phyloP scores from a whole-genome alignment of 2,329 filamentous ascomycete genomes.

The Chalaropsis ovoidea region DNA sequence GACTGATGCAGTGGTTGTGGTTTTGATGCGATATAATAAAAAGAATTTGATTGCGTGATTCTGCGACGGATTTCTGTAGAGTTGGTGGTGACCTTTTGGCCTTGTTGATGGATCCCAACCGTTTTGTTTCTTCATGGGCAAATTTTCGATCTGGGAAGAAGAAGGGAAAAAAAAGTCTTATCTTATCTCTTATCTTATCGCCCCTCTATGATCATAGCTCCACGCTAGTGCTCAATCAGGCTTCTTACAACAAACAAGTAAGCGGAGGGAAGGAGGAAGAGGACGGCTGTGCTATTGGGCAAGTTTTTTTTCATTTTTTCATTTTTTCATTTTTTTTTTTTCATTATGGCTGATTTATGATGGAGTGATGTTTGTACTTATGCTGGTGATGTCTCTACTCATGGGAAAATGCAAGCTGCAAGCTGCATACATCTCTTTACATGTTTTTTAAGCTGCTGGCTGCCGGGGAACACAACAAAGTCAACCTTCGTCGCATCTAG shows the following conservation, averaged over 20 bases:
- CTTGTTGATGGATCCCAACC: not conserved
- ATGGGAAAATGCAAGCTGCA: no score
- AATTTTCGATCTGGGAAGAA: slow-evolving; percentile 4
- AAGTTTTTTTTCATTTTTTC: not conserved
- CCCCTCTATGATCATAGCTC: slow-evolving; percentile 1
- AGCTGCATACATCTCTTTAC: no score
- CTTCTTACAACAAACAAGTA: slow-evolving; percentile 9
- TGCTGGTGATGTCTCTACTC: not conserved
- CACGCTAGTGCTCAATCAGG: slow-evolving; percentile 10
- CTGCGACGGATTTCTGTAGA: not conserved
- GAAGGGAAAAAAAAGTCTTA: slow-evolving; percentile 14
- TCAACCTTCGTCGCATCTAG: no score
- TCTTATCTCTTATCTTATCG: slow-evolving; percentile 29
- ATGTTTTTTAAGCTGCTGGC: no score
- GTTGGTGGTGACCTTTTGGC: not conserved
- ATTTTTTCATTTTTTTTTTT: not conserved
- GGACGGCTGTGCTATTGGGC: not conserved
- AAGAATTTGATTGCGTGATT: not conserved
- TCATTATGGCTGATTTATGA: no score
- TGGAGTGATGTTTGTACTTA: not conserved
- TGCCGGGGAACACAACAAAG: no score
- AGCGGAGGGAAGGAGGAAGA: not conserved
- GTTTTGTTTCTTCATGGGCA: slow-evolving; percentile 8
- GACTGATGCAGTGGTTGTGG: not conserved
- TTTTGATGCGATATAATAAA: not conserved